Evolutionary conservation across 2,329 filamentous ascomycete genomes (phyloP), one percentile per base, ranked within the genome.

Genomic region (Neophaeococcomyces aloes): DNA sequence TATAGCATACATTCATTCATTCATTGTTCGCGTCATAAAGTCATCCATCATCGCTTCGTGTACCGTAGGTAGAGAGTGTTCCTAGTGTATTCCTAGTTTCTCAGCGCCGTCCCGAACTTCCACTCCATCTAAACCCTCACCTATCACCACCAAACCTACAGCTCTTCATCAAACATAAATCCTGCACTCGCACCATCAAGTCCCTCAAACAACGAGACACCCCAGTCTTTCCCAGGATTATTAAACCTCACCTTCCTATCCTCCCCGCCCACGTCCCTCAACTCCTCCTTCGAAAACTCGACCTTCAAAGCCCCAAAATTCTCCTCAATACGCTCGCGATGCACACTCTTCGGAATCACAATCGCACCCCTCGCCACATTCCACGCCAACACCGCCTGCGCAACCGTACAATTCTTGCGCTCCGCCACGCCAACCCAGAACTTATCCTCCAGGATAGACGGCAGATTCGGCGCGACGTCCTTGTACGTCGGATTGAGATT

Each of bases 261-360:
- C 35, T 66, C 34, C 34, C 46, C 44, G 14, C 50, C 47, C 8
- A 67, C 53, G 34, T 47, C 45, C 29, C 48, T 44, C 46, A 56
- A 35, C 33, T 56, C 53, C 1, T 47, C 37, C 25, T 52, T 38
- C 1, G 43, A 40, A 37, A 54, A 56, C 19, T 31, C 47, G 2
- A 53, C 45, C n/a, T 54, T 46, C 34, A 51, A 19, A 25, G 40
- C 52, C 36, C 29, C 61, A 5, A 68, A 58, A 47, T 75, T 74
- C 54, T 73, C 65, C 14, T 55, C 44, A 18, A 74, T 67, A 29
- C 65, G 54, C 31, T 59, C 50, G 39, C 62, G 59, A 46, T 69
- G 65, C 3, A 61, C 61, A 42, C 65, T 69, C 58, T 74, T 75
- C 1, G 71, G 72, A 31, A 75, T 74, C 3, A 74, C 67, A 31